phyloP scores from a whole-genome alignment of 164 flowering plant species.

The Berberis vulgaris region DNA sequence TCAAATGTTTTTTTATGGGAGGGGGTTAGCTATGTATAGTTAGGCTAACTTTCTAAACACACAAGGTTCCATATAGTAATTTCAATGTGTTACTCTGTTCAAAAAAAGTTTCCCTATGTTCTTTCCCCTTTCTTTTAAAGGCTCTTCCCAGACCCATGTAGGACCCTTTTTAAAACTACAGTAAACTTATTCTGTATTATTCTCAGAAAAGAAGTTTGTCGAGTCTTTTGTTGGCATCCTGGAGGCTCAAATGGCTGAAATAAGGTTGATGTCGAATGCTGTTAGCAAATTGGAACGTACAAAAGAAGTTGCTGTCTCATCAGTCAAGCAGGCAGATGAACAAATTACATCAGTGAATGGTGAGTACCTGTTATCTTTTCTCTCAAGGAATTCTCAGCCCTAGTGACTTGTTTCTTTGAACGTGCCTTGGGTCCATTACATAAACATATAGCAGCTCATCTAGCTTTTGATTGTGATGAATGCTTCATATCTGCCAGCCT shows the following conservation, averaged over 20 bases:
- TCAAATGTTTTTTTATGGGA: no score
- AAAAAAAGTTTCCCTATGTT: no score
- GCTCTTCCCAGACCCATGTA: no score
- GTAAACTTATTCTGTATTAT: constrained; percentile 4
- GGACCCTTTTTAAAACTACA: neutral
- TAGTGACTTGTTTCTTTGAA: neutral
- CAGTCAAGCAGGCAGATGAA: constrained; percentile 14
- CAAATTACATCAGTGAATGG: constrained; percentile 14
- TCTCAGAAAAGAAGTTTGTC: constrained; percentile 59
- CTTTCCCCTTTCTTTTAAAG: no score
- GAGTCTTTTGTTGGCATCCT: constrained; percentile 44
- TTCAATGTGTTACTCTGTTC: no score
- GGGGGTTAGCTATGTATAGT: no score
- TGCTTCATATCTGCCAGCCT: no score
- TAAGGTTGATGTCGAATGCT: constrained; percentile 69
- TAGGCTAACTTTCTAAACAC: no score
- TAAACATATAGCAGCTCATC: no score
- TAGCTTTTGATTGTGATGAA: no score
- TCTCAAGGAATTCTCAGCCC: neutral
- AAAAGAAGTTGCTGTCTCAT: constrained; percentile 7
- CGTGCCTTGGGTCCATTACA: neutral
- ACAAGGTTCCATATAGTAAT: no score
- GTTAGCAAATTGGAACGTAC: constrained; percentile 63
- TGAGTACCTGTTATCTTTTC: constrained; percentile 1
- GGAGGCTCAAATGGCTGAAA: constrained; percentile 65